phyloP scores from a whole-genome alignment of 805 yeast genomes.

The Candida ascalaphidarum region DNA sequence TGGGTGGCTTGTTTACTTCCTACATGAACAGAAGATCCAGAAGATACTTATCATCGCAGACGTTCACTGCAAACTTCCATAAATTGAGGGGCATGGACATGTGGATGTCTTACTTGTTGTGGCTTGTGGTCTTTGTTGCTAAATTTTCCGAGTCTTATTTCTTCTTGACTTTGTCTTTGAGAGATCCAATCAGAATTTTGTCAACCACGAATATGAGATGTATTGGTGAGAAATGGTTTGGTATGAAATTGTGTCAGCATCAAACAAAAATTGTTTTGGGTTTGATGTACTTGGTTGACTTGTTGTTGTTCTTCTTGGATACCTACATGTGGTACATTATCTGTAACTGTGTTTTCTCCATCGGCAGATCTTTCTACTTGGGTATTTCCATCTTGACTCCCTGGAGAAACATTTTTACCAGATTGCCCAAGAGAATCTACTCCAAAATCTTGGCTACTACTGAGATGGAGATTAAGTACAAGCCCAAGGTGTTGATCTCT shows the following conservation, averaged over 20 bases:
- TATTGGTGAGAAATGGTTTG: conserved; percentile 91
- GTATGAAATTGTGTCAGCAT: conserved; percentile 62
- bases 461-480: conserved; percentile 98
- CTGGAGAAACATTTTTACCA: conserved; percentile 97
- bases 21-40: conserved; percentile 83
- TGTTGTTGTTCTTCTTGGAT: conserved; percentile 95
- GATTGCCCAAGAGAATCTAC: conserved; percentile 98
- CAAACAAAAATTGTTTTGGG: conserved; percentile 89
- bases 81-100: conserved; percentile 79
- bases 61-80: conserved; percentile 89
- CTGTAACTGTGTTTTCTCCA: conserved; percentile 89
- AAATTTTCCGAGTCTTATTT: conserved; percentile 86
- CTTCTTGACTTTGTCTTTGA: conserved; percentile 79
- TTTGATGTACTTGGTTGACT: conserved; percentile 86
- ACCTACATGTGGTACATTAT: conserved; percentile 98
- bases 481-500: conserved; percentile 95
- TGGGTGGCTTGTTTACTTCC: conserved; percentile 92
- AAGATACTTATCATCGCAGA: conserved; percentile 85
- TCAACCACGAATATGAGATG: conserved; percentile 87
- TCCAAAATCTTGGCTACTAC: conserved; percentile 96
- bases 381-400: conserved; percentile 99
- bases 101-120: conserved; percentile 92
- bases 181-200: conserved; percentile 91
- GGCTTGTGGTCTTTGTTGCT: conserved; percentile 86
- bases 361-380: conserved; percentile 95